Base-by-base conservation (phyloP, 257 asterid species). In the Nicotiana otophora region DNA sequence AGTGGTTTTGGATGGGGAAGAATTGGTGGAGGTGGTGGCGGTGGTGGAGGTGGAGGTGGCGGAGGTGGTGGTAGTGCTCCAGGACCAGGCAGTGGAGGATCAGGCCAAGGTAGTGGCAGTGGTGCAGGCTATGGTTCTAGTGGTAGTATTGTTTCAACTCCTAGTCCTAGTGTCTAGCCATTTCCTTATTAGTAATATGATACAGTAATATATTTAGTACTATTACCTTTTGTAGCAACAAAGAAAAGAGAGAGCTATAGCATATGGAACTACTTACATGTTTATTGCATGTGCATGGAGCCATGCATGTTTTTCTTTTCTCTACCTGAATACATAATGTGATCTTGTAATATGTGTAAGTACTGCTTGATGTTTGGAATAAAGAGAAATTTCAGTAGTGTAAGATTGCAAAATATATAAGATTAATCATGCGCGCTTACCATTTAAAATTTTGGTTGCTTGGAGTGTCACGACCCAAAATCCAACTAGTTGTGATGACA, bases 11-110 rank as follows among this genome's bases (percentile, higher is more conserved):
- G 79, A 23, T 46, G 61, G 36, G 79, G 79, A 63, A 57, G 65
- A 11, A 69, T 61, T 2, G 87, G 80, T 1, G 78, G 81, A 0
- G 83, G 86, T 0, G 83, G 84, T 16, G 84, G 83, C 10, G 82
- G 84, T 0, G 46, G 87, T 1, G 83, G 34, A 0, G 85, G 57
- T 0, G 78, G 33, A 7, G 66, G 66, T 0, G 60, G 69, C 7
- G 80, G 80, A 20, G 80, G 54, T 19, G 66, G 72, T 28, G 84
- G 80, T 30, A 69, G 63, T 33, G 75, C 9, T 51, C 23, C 63
- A 7, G 81, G 81, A 12, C 36, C 16, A 34, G 28, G 60, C 1
- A 16, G 26, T 72, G 65, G 81, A 33, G 64, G 28, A 16, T 14
- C 12, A n/a, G 75, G 75, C 55, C 61, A 26, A 39, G 84, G 61